A percentile compares a stretch with the other conserved stretches of the same genome.
Conservation (phyloP, 345 rosid genomes). For the Citrus hindsii region DNA sequence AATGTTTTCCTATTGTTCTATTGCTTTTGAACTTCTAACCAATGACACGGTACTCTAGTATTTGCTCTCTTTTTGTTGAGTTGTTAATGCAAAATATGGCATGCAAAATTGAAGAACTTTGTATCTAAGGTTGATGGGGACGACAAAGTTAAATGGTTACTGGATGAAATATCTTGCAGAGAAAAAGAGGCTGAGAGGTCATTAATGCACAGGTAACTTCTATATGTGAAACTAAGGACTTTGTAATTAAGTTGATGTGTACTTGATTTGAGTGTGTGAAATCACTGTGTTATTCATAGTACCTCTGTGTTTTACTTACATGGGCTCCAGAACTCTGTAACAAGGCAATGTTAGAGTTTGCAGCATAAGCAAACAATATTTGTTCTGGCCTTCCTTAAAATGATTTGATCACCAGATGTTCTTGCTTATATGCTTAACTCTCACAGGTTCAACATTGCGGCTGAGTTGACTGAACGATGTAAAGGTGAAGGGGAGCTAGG, state of each 20-base stretch:
- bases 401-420: conserved; percentile 7
- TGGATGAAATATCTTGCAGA: conserved; percentile 53
- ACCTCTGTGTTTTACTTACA: neutral
- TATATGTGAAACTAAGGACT: neutral
- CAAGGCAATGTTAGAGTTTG: conserved; percentile 4
- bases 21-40: neutral
- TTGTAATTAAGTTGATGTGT: neutral
- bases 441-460: conserved; percentile 28
- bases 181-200: conserved; percentile 73
- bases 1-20: neutral
- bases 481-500: conserved; percentile 35
- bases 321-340: neutral
- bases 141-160: conserved; percentile 54
- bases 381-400: conserved; percentile 1
- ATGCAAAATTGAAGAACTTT: neutral
- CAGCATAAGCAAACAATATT: conserved; percentile 5
- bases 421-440: conserved; percentile 21
- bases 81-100: neutral
- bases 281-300: neutral
- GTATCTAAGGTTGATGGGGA: conserved; percentile 33
- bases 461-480: conserved; percentile 27
- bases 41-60: neutral
- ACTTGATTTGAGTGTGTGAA: neutral
- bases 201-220: conserved; percentile 54
- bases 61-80: neutral